Percentiles rank a stretch among this genome's conserved stretches.
Evolutionary conservation across 2,329 filamentous ascomycete species (phyloP).

Genomic region (Penicillium capsulatum): DNA sequence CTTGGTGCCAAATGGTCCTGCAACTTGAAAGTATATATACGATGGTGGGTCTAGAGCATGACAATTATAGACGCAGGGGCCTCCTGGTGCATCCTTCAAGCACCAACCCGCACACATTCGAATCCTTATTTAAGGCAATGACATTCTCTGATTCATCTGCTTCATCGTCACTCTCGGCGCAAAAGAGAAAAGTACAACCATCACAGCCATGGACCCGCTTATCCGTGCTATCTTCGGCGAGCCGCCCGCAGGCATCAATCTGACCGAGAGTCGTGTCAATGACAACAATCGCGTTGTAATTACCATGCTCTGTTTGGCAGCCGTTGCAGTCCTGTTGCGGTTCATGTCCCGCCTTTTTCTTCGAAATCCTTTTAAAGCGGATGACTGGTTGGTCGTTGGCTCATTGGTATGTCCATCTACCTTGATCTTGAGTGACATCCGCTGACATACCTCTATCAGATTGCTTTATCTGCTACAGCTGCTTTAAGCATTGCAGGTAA

Average conservation of each 20-base stretch:
- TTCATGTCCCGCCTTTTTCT: conserved; percentile 9
- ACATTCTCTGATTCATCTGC: no score
- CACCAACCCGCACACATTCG: no score
- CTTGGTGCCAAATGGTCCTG: no score
- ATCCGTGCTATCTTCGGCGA: conserved; percentile 15
- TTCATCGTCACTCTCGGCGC: no score
- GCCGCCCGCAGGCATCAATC: conserved; percentile 8
- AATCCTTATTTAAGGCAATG: no score
- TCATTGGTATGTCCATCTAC: conserved; percentile 12
- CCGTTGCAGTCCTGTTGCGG: conserved; percentile 12
- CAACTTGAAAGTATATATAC: no score
- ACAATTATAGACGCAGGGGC: no score
- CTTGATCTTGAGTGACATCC: no score
- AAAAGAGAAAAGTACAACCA: no score
- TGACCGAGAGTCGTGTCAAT: conserved; percentile 4
- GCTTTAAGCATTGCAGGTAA: conserved; percentile 8
- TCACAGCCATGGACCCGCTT: conserved; percentile 9
- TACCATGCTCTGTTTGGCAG: conserved; percentile 10
- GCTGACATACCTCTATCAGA: no score
- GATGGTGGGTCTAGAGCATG: no score
- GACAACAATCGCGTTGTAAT: conserved; percentile 16
- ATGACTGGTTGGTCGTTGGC: conserved; percentile 16
- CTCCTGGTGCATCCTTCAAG: no score
- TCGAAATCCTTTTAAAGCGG: conserved; percentile 9
- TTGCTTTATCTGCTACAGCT: background rate